These are phyloP conservation scores for Chalciporus piperatus DNA, from an alignment of 768 basidiomycete genomes.

Conservation along the genomic window DNA sequence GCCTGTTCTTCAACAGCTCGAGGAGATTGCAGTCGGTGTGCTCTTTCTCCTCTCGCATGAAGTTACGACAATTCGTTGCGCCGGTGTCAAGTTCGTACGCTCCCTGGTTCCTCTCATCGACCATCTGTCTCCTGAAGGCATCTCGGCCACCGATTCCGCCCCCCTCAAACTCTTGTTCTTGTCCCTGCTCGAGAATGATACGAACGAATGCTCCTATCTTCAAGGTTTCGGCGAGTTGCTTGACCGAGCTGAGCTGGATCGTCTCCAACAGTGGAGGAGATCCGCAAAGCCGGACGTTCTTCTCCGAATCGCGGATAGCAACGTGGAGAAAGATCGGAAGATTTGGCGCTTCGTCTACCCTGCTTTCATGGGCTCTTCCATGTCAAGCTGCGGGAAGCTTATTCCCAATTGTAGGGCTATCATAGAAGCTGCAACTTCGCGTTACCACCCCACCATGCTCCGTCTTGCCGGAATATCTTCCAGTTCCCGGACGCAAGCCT, in stretches of 20 bases:
- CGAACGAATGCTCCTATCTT: conserved; percentile 45
- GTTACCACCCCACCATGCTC: conserved; percentile 70
- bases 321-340: conserved; percentile 59
- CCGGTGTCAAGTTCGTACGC: conserved; percentile 65
- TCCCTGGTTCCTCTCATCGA: conserved; percentile 49
- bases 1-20: conserved; percentile 43
- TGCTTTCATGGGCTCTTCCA: conserved; percentile 54
- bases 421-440: conserved; percentile 63
- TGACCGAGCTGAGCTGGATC: conserved; percentile 55
- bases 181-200: conserved; percentile 52
- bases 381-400: conserved; percentile 46
- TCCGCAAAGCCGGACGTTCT: conserved; percentile 53
- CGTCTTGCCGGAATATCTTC: conserved; percentile 71
- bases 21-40: conserved; percentile 67
- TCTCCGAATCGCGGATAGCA: conserved; percentile 71
- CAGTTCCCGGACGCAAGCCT: conserved; percentile 37
- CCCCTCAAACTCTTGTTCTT: conserved; percentile 40
- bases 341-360: conserved; percentile 78
- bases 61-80: conserved; percentile 45
- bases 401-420: conserved; percentile 57
- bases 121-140: conserved; percentile 38
- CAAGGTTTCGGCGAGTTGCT: conserved; percentile 66
- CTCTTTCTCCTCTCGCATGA: conserved; percentile 73
- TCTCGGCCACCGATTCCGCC: conserved; percentile 26
- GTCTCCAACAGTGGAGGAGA: conserved; percentile 66